Percentiles rank a stretch among this genome's conserved stretches.
Evolutionary conservation across 768 basidiomycete genomes (phyloP).

Genomic region (Tulasnella sp.): DNA sequence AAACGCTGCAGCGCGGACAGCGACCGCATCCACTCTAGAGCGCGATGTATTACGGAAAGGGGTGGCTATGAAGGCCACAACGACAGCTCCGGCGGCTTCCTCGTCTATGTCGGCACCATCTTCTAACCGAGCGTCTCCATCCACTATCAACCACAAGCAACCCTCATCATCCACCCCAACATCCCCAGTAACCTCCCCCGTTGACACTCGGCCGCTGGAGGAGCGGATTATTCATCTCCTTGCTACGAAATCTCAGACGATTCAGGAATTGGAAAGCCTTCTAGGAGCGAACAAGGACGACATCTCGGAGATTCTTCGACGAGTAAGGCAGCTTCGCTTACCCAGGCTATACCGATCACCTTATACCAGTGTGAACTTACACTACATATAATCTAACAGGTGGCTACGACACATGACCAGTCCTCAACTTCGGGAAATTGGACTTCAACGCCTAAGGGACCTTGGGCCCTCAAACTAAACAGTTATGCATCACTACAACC

Average conservation of each 20-base stretch:
- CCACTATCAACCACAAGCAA: slow-evolving; percentile 13
- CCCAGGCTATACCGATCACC: background rate
- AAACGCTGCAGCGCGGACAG: slow-evolving; percentile 8
- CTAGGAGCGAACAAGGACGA: slow-evolving; percentile 11
- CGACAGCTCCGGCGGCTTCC: slow-evolving; percentile 10
- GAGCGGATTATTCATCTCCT: slow-evolving; percentile 24
- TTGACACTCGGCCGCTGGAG: slow-evolving; percentile 16
- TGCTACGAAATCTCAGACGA: slow-evolving; percentile 20
- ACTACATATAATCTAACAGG: slow-evolving; percentile 9
- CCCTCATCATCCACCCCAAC: slow-evolving; percentile 10
- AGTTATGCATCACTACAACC: slow-evolving; percentile 24
- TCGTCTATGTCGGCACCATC: background rate
- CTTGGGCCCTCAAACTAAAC: slow-evolving; percentile 18
- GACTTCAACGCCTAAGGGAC: background rate
- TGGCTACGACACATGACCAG: slow-evolving; percentile 11
- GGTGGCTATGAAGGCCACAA: slow-evolving; percentile 23
- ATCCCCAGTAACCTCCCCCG: slow-evolving; percentile 13
- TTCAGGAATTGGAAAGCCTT: slow-evolving; percentile 16
- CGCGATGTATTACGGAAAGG: slow-evolving; percentile 24
- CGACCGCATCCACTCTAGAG: slow-evolving; percentile 19
- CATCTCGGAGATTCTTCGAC: slow-evolving; percentile 24
- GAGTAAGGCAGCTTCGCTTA: slow-evolving; percentile 12
- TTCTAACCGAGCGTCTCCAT: background rate
- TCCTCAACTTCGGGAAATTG: background rate
- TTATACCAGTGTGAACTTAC: slow-evolving; percentile 9